phyloP scores from a whole-genome alignment of 2,329 filamentous ascomycete species.

The Aspergillus awamori region DNA sequence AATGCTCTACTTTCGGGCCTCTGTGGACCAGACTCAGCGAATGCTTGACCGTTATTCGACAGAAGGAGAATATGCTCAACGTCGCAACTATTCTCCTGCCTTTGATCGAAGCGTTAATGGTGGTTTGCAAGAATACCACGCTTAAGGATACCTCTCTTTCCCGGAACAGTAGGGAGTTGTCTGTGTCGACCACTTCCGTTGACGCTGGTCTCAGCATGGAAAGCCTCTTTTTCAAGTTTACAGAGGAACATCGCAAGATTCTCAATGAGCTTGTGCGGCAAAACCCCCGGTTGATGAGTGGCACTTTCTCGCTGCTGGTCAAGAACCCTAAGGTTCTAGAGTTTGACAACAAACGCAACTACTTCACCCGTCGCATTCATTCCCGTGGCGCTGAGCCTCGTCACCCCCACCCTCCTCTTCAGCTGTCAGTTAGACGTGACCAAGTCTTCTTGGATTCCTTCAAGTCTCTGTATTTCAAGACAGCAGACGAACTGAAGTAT shows the following conservation, averaged over 20 bases:
- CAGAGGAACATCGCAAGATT: conserved; percentile 95
- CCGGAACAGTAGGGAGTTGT: conserved; percentile 65
- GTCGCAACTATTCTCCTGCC: conserved; percentile 94
- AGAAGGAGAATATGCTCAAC: conserved; percentile 93
- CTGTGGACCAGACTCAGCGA: conserved; percentile 92
- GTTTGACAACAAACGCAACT: conserved; percentile 99
- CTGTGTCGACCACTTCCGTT: conserved; percentile 73
- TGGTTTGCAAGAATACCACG: conserved; percentile 97
- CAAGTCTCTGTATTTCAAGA: conserved; percentile 97
- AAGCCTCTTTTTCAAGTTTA: conserved; percentile 93
- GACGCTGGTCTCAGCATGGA: conserved; percentile 74
- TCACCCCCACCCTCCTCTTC: conserved; percentile 73
- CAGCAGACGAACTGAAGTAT: conserved; percentile 96
- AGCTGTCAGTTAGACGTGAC: conserved; percentile 86
- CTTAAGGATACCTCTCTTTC: conserved; percentile 65
- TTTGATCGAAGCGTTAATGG: conserved; percentile 95
- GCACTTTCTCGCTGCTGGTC: conserved; percentile 91
- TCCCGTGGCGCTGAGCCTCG: conserved; percentile 70
- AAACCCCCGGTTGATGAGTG: conserved; percentile 97
- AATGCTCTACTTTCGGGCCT: conserved; percentile 83
- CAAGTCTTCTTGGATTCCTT: conserved; percentile 98
- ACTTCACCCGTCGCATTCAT: conserved; percentile 94
- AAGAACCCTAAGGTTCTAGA: conserved; percentile 99
- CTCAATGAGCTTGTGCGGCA: conserved; percentile 96
- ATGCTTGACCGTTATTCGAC: conserved; percentile 82